Evolutionary conservation across 1,284 basidiomycete genomes (phyloP), one percentile per base, ranked within the genome.

Genomic region (Pseudozyma tsukubaensis): DNA sequence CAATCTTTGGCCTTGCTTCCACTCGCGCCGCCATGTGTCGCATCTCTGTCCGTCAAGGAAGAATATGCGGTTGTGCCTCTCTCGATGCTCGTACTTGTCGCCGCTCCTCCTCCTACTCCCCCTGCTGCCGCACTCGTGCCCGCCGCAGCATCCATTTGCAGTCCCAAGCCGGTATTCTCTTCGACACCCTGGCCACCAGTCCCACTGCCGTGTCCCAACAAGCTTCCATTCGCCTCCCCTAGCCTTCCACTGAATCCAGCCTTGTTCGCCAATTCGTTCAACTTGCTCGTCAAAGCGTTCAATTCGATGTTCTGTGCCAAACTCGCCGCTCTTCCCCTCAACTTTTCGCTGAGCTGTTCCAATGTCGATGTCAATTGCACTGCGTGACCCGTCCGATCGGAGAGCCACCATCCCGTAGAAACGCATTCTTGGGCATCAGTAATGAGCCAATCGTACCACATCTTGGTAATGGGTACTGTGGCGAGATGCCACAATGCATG

Each of bases 401-500:
- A 66, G 12, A 77, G 62, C 78, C 80, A 84, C 61, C 72, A 80
- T 13, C 72, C 77, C 0, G 65, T 70, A 14, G 42, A 50, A 12
- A 81, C 77, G 57, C 81, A 82, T 43, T 80, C 77, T 34, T 76
- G 69, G 3, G 83, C 82, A 60, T 84, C 83, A 32, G 57, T 50
- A 11, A 74, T 65, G 16, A 84, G 72, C 81, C 80, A 84, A 13
- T 73, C 67, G 65, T 82, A 99, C 96, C 96, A 99, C 61, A 89
- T 87, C 52, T 88, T 82, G 2, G 90, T 89, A 50, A 99, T 89
- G 0, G 92, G 92, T 0, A 89, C 91, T 0, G 96, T 99, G 2
- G 90, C 89, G 3, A 92, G 86, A 86, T 99, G 97, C 97, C 97
- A 99, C 12, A 98, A 86, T 4, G 94, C 88, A 85, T 99, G 97